Evolutionary conservation across 768 basidiomycete genomes (phyloP), one percentile per base, ranked within the genome.

Genomic region (Xanthoconium purpureum): DNA sequence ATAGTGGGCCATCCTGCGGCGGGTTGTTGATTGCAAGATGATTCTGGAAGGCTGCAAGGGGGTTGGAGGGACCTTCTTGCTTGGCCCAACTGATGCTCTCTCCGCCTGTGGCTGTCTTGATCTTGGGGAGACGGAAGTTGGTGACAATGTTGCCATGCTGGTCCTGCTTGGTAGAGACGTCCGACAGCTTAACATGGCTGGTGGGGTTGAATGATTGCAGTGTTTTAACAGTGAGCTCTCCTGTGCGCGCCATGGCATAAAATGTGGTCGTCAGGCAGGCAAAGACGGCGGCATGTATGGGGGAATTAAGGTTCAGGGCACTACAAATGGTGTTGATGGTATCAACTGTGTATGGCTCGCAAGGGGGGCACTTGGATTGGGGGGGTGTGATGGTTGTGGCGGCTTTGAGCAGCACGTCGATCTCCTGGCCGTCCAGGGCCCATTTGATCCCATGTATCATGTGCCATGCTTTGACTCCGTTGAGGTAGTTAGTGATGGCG

Each of bases 401-500:
- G 0, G 56, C 70, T 5, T 52, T 40, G 1, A 71, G 35, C 0
- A 71, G 53, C 0, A 60, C 52, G 0, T 67, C 55, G 0, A 57
- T 28, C 28, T 69, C 59, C 0, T n/a, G 3, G 0, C 54, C 14
- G 7, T 65, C 60, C 30, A 57, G 24, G 3, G n/a, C 0, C 70
- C 69, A 72, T 0, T n/a, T 0, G 0, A 62, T 42, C 1, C 63
- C 54, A 37, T 71, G 67, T 0, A 71, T 56, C 39, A 14, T 55
- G 40, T 73, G 69, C 69, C 70, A 71, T 1, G 69, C 63, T 0
- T 55, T 36, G 2, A 71, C 29, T 0, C 58, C 61, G 0, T 49
- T 33, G n/a, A 66, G 6, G 30, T 68, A 69, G 38, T 60, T 67
- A 0, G 28, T 6, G 12, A 69, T 37, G 0, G 61, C 44, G 0